phyloP scores from a whole-genome alignment of 345 rosid genomes.

The Erucastrum elatum region DNA sequence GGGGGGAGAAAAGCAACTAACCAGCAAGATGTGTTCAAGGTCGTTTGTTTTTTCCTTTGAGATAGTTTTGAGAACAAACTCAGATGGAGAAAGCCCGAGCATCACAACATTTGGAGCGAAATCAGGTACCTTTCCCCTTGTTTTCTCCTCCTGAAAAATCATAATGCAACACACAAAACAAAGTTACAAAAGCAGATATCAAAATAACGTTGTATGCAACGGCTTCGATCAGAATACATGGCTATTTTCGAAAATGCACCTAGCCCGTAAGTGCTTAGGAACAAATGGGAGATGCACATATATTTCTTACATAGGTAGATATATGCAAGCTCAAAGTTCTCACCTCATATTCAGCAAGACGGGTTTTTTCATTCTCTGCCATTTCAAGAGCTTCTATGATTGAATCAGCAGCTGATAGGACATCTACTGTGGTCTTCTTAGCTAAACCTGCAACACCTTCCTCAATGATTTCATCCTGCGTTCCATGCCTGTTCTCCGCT shows the following conservation, averaged over 20 bases:
- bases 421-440: constrained; percentile 78
- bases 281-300: constrained; percentile 1
- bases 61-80: constrained; percentile 68
- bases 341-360: constrained; percentile 75
- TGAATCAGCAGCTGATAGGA: constrained; percentile 75
- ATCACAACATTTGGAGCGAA: constrained; percentile 68
- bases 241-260: neutral
- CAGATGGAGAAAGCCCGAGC: constrained; percentile 79
- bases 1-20: constrained; percentile 37
- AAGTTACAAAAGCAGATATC: neutral
- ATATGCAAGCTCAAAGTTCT: neutral
- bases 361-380: constrained; percentile 67
- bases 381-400: constrained; percentile 77
- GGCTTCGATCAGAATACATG: neutral
- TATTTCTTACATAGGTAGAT: neutral
- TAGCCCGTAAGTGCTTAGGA: neutral
- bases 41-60: constrained; percentile 76
- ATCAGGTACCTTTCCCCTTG: constrained; percentile 50
- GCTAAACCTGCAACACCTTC: constrained; percentile 94
- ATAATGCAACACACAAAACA: constrained; percentile 2
- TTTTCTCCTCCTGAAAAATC: constrained; percentile 68
- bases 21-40: constrained; percentile 91
- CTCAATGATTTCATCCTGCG: constrained; percentile 76
- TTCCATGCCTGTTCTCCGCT: constrained; percentile 57
- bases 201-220: neutral